A percentile compares a stretch with the other conserved stretches of the same genome.
Conservation (phyloP, 768 basidiomycete species). For the Nidularia sp. region DNA sequence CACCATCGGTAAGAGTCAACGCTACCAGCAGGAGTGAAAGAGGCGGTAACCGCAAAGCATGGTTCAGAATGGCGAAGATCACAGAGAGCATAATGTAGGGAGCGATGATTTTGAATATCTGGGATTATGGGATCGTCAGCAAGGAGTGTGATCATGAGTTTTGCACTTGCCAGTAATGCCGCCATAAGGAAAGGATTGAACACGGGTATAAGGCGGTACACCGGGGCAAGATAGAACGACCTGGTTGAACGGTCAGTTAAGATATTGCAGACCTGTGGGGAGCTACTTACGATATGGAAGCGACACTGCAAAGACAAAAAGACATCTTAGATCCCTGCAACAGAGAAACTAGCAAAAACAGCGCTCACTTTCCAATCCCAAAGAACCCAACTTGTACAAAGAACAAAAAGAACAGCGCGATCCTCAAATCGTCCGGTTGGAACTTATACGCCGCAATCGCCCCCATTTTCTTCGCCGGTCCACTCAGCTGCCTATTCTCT, state of each 20-base stretch:
- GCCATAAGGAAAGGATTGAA: constrained; percentile 88
- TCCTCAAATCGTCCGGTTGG: constrained; percentile 59
- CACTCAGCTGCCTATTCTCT: neutral
- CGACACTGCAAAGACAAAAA: constrained; percentile 43
- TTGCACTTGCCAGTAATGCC: constrained; percentile 49
- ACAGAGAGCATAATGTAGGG: constrained; percentile 78
- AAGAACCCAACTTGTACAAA: constrained; percentile 88
- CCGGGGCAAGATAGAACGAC: constrained; percentile 85
- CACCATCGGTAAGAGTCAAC: constrained; percentile 68
- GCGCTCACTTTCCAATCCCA: constrained; percentile 77
- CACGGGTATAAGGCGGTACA: constrained; percentile 81
- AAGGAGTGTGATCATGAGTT: neutral
- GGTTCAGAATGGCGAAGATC: constrained; percentile 65
- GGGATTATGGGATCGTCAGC: neutral
- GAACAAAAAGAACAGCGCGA: constrained; percentile 79
- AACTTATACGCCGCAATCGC: constrained; percentile 32
- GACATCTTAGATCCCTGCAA: constrained; percentile 1
- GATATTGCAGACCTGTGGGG: neutral
- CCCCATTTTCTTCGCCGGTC: neutral
- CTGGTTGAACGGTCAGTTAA: constrained; percentile 19
- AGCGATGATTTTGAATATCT: constrained; percentile 81
- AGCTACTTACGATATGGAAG: constrained; percentile 71
- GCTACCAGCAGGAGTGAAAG: constrained; percentile 81
- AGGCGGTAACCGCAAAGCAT: constrained; percentile 63
- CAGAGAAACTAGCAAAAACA: neutral